Evolutionary conservation across 805 yeast genomes (phyloP), one percentile per base, ranked within the genome.

Genomic region (Isabelozyma gotoi): DNA sequence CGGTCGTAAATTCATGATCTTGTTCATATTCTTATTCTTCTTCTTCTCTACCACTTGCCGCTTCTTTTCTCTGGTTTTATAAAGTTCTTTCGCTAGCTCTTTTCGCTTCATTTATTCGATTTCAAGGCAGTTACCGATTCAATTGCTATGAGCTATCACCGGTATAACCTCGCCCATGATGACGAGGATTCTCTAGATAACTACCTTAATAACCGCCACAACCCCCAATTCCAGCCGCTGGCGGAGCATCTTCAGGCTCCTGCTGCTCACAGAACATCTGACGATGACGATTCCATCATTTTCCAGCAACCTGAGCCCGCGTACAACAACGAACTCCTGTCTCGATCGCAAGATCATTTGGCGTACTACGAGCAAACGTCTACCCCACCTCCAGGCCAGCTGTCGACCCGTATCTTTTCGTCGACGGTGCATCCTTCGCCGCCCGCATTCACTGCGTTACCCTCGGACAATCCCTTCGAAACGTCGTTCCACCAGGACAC

Each of bases 231-330:
- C 8, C 32, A 33, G 19, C 19, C 10, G 35, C 35, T 17, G 35
- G 4, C 19, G 8, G 35, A 33, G 14, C 14, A 15, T 14, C 17
- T 16, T 14, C 35, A 15, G 10, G 14, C 35, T 14, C 19, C 35
- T 14, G 35, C 24, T 12, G 38, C 14, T 10, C 10, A 18, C 19
- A 14, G 24, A 18, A n/a, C 7, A 19, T 33, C 35, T 11, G 18
- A 11, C 4, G 38, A 35, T 36, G 54, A 48, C 29, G 50, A 44
- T 14, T 57, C 63, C 5, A 51, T 62, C 33, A 56, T 59, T 42
- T 63, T 63, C 44, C 59, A 55, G 40, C 66, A 60, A 18, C 67
- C 67, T 1, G 56, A 58, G 15, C 61, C 63, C 2, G 59, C 41
- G 11, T 56, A 55, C 46, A 47, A 44, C 29, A 39, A 38, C 32